Evolutionary conservation across 768 basidiomycete genomes (phyloP), one percentile per base, ranked within the genome.

Genomic region (Cystobasidium onofrii): DNA sequence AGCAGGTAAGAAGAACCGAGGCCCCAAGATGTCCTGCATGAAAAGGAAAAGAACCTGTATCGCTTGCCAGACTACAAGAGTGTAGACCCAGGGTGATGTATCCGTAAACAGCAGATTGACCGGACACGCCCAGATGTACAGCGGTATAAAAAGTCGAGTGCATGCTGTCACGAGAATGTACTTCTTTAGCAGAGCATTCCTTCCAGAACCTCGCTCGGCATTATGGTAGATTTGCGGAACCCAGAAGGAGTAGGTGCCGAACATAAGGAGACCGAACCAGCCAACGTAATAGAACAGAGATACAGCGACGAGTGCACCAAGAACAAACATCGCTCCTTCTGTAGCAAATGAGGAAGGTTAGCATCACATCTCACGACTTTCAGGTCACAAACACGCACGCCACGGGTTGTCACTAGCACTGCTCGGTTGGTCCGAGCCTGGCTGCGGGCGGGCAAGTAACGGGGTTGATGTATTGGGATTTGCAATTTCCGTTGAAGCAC

Each of bases 201-300:
- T 64, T 0, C 76, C 75, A 1, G 74, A 67, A 6, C 79, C 79
- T 29, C 78, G 75, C 4, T 67, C 34, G 1, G 76, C 78, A 55
- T 78, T 80, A 36, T 69, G 61, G 18, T 74, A 54, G 66, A 80
- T 80, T 34, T 80, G 79, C 1, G 79, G 79, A 17, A 78, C 75
- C 27, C 29, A 20, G 46, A n/a, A 36, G 23, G 67, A 72, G 66
- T 79, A 78, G 15, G 77, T 27, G 9, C 74, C 6, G 20, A 54
- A 7, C 13, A 76, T 61, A n/a, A 77, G 15, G 41, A 75, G 39
- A 0, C 73, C 6, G 33, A 74, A 63, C 77, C 77, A 78, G 15
- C 77, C 75, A n/a, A 55, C 69, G 34, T 18, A 74, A 55, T 44
- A 54, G 29, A 43, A 43, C 7, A 34, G 33, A 13, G 41, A 12